Base-by-base conservation (phyloP, 2,329 filamentous ascomycete genomes). In the Podosphaera fusca region DNA sequence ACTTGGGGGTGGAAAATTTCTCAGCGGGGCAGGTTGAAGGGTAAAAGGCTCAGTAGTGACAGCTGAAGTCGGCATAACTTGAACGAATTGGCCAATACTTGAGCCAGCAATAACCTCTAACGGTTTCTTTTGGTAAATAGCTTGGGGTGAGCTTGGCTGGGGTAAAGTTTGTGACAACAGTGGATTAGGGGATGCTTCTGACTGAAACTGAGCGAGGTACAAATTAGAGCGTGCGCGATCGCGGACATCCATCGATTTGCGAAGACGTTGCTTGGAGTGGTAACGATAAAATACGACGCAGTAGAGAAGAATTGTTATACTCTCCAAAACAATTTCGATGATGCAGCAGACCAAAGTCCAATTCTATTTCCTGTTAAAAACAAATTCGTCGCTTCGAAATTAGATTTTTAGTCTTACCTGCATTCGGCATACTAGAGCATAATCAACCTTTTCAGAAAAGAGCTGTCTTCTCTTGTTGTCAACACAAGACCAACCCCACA, bases 401-500 rank as follows among this genome's bases (percentile, higher is more conserved):
- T 8, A 14, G 10, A 42, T 7, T 12, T 3, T 55, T 31, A 21
- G 45, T 64, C 76, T 70, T 73, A 84, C 82, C 74, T 85, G 82
- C 65, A 98, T 80, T 65, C 90, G 84, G 74, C 92, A 98, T 63
- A 96, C 78, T 55, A 98, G 82, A 33, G 80, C 80, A 71, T 96
- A 98, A 71, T 92, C 77, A 64, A 98, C 79, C 65, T 92, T 82
- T 58, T 89, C 75, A 60, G 80, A 68, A 69, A 90, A 96, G 56
- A 95, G 73, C 55, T 87, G 71, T 57, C 82, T 74, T 60, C 90
- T 82, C 62, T 82, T 80, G 69, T 95, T 96, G 65, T 94, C 78
- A 58, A 89, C 84, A 70, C 92, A 98, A n/a, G 87, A 81, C 92
- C 92, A 98, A 59, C 90, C 89, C 92, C 92, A 98, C 70, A 98